Conservation (phyloP, 805 yeast genomes). For the Candida suzukii region DNA sequence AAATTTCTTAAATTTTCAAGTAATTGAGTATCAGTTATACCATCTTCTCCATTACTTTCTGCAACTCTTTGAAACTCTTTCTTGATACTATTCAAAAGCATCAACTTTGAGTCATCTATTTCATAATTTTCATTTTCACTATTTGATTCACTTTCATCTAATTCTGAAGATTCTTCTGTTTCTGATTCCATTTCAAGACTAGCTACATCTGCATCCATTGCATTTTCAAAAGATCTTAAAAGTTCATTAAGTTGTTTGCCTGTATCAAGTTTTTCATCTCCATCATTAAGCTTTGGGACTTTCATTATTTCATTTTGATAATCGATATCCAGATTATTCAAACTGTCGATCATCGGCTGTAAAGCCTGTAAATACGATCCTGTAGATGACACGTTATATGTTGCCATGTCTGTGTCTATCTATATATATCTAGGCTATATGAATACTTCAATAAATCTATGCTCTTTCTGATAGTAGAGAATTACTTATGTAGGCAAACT, state of each 20-base stretch:
- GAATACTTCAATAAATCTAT: too few relatives aligned
- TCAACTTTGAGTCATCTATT: conserved; percentile 3
- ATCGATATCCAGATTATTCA: conserved; percentile 26
- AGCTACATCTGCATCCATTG: conserved; percentile 16
- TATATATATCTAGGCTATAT: too few relatives aligned
- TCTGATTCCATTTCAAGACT: conserved; percentile 7
- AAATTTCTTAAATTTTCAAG: conserved; percentile 25
- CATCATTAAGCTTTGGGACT: conserved; percentile 26
- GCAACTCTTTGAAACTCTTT: conserved; percentile 18
- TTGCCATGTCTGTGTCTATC: conserved; percentile 30
- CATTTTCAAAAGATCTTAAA: conserved; percentile 26
- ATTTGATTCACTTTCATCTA: conserved; percentile 3
- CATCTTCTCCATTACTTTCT: conserved; percentile 20
- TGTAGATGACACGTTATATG: conserved; percentile 56
- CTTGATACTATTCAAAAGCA: conserved; percentile 12
- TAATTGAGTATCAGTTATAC: conserved; percentile 12
- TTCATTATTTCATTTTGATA: conserved; percentile 14
- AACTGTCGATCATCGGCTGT: conserved; percentile 55
- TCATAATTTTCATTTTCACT: too few relatives aligned
- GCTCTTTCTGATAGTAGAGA: neutral
- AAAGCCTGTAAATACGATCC: conserved; percentile 75
- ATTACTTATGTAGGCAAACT: too few relatives aligned
- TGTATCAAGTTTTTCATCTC: conserved; percentile 19
- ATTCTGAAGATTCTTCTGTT: conserved; percentile 5
- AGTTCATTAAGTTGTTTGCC: conserved; percentile 17